These are phyloP conservation scores for Fraxinus nigra DNA, from an alignment of 305 asterid genomes.

Conservation along the genomic window DNA sequence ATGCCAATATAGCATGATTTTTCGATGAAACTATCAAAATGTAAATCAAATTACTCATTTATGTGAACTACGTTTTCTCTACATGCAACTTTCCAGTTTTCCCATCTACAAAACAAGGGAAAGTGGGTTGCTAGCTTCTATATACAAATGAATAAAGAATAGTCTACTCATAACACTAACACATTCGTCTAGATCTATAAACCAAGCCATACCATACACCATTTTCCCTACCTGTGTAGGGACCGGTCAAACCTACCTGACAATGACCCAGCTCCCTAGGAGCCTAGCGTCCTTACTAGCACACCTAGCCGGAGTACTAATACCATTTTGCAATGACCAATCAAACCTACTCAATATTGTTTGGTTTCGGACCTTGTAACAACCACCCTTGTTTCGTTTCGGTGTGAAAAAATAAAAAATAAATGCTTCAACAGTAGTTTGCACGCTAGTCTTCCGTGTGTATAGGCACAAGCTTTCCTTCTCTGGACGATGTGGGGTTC, in stretches of 20 bases:
- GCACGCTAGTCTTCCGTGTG: neutral
- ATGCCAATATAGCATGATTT: neutral
- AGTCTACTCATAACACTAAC: slow-evolving; percentile 18
- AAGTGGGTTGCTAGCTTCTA: slow-evolving; percentile 25
- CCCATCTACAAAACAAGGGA: slow-evolving; percentile 41
- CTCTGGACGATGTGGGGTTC: neutral
- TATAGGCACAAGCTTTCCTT: neutral
- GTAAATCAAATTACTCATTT: neutral
- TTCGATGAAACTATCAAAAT: neutral
- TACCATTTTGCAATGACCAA: neutral
- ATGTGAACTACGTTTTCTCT: neutral
- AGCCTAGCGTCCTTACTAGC: neutral
- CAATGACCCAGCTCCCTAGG: neutral
- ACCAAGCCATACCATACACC: neutral
- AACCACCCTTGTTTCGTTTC: slow-evolving; percentile 7
- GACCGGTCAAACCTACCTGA: neutral
- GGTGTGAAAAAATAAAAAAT: neutral
- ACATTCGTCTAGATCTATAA: neutral
- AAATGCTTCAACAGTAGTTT: neutral
- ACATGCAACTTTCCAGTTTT: slow-evolving; percentile 14
- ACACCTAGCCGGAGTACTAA: neutral
- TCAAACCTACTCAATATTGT: neutral
- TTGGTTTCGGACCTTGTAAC: neutral
- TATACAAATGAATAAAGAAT: slow-evolving; percentile 58
- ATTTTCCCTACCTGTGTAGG: neutral